phyloP scores from a whole-genome alignment of 78 protist species.

The Dictyostelium intermedium region DNA sequence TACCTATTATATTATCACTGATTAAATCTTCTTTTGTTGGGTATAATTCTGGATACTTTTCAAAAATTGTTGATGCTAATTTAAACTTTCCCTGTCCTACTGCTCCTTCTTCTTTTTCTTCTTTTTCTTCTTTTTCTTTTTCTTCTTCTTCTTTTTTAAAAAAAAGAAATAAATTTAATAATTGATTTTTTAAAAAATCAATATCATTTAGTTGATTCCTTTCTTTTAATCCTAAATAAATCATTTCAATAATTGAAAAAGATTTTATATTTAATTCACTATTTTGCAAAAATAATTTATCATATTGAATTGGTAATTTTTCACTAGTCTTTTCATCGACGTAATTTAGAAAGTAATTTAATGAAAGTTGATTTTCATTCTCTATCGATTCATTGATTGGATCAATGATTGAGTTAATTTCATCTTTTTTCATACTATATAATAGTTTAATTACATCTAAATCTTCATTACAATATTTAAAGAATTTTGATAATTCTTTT shows the following conservation, averaged over 20 bases:
- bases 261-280: not conserved
- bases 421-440: not conserved
- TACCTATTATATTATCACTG: not conserved
- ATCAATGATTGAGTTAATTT: not conserved
- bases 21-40: not conserved
- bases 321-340: not conserved
- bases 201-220: not conserved
- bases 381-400: not conserved
- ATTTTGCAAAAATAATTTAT: not conserved
- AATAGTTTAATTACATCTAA: not conserved
- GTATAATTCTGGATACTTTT: not conserved
- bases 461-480: not conserved
- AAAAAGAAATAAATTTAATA: not conserved
- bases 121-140: no score
- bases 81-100: no score
- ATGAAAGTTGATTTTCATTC: not conserved
- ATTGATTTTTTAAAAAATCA: not conserved
- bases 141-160: not conserved
- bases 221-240: not conserved
- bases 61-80: not conserved
- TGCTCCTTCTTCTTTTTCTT: no score
- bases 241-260: not conserved
- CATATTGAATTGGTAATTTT: not conserved
- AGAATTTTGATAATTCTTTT: not conserved
- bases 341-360: not conserved